Base-by-base conservation (phyloP, 306 rosid species). In the Dalbergia cultrata region DNA sequence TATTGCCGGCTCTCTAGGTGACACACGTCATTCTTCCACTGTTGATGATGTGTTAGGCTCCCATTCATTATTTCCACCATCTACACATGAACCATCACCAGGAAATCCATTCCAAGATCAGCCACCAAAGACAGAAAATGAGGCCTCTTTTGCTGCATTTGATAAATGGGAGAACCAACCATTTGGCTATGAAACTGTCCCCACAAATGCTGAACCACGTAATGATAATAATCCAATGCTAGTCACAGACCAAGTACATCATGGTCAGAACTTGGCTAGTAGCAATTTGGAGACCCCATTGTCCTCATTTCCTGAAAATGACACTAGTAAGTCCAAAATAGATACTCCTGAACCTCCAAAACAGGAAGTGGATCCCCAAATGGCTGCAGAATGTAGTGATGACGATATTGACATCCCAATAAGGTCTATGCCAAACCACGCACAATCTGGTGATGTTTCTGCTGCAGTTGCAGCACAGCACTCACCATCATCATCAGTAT, bases 391-490 rank as follows among this genome's bases (percentile, higher is more conserved):
- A 41, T 16, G 47, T 18, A 66, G 72, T 33, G 78, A 85, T 3
- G 82, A 75, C 14, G 86, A 86, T 12, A 12, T 77, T 63, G 57
- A 50, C 14, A 4, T 43, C 11, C 3, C 1, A 43, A 43, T 43
- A 43, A 43, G 11, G 12, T 43, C 47, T 0, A 43, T 43, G 47
- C 11, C 47, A 43, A 43, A 13, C 5, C 57, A 50, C 4, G n/a
- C 57, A 50, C 57, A 50, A 50, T n/a, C 47, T 43, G 47, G 70
- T 35, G 75, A 84, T 3, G 86, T 82, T 12, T 86, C 82, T 12
- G 12, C 72, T 0, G 62, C 31, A 33, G 76, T 77, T 0, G 62
- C 31, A 33, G 76, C 34, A 64, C 62, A 67, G 26, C 45, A 52
- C 45, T 73, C 76, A 12, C 6, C 67, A 41, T 13, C 59, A 52